Percentiles rank a stretch among this genome's conserved stretches.
Evolutionary conservation across 1,139 yeast species (phyloP).

Genomic region (Sugiyamaella xylanicola): DNA sequence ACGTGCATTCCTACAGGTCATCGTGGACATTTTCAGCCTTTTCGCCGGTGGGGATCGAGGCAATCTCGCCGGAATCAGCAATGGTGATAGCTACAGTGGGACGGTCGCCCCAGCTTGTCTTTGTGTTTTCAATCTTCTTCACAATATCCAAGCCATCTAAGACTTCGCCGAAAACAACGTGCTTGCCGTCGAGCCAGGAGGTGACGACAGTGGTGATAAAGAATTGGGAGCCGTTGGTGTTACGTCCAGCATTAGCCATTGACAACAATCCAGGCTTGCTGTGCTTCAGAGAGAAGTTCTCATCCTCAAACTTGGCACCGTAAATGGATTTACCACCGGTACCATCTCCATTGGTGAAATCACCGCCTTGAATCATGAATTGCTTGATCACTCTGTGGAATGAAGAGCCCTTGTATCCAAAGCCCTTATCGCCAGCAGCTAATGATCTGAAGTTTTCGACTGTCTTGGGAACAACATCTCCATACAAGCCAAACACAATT

Average conservation of each 20-base stretch:
- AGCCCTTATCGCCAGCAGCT: conserved; percentile 79
- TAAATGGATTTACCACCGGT: conserved; percentile 96
- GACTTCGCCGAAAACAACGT: conserved; percentile 96
- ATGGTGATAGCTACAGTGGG: conserved; percentile 71
- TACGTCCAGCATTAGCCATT: conserved; percentile 96
- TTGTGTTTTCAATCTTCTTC: conserved; percentile 71
- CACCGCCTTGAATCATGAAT: conserved; percentile 98
- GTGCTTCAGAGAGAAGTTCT: conserved; percentile 81
- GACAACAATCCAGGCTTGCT: conserved; percentile 73
- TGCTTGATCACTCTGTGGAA: conserved; percentile 95
- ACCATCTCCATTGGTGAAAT: conserved; percentile 88
- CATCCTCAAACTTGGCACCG: conserved; percentile 86
- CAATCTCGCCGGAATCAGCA: conserved; percentile 71
- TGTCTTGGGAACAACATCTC: conserved; percentile 90
- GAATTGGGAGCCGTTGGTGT: conserved; percentile 96
- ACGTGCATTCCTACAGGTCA: conserved; percentile 20
- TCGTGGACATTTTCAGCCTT: conserved; percentile 19
- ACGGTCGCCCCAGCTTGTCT: conserved; percentile 71
- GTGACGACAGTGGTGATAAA: conserved; percentile 91
- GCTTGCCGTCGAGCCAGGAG: conserved; percentile 92
- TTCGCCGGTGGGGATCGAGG: conserved; percentile 22
- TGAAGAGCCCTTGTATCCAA: conserved; percentile 77
- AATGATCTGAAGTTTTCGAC: conserved; percentile 74
- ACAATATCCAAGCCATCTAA: conserved; percentile 83
- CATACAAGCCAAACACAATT: conserved; percentile 76